Percentiles rank a stretch among this genome's conserved stretches.
Conservation (phyloP, 176 grass and related monocot genomes). For the Oryza punctata region DNA sequence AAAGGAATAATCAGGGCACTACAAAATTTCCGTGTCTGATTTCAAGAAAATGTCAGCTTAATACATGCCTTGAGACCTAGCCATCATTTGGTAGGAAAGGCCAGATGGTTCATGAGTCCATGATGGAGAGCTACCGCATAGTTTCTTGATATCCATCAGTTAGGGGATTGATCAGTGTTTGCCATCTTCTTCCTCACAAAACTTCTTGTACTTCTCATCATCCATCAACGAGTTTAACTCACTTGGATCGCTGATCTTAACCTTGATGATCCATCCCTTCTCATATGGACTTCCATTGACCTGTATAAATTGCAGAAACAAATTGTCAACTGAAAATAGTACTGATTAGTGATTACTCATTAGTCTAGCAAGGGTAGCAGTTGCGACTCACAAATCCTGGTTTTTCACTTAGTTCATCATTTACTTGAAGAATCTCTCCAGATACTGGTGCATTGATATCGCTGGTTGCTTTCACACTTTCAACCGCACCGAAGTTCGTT, state of each 20-base stretch:
- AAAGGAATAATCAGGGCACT: neutral
- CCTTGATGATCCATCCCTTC: constrained; percentile 89
- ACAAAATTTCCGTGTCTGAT: neutral
- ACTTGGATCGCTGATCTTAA: constrained; percentile 66
- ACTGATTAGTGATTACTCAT: neutral
- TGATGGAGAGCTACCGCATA: neutral
- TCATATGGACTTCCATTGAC: constrained; percentile 81
- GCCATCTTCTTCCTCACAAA: constrained; percentile 82
- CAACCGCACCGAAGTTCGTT: constrained; percentile 79
- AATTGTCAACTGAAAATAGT: neutral
- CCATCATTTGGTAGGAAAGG: neutral
- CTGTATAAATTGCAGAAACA: constrained; percentile 13
- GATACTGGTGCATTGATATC: constrained; percentile 82
- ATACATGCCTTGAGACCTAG: neutral
- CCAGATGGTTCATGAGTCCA: neutral
- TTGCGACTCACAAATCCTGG: constrained; percentile 68
- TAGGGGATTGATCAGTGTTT: constrained; percentile 54
- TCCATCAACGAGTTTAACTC: constrained; percentile 87
- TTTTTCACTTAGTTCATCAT: constrained; percentile 51
- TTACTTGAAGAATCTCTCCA: constrained; percentile 81
- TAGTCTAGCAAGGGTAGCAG: neutral
- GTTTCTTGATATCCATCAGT: neutral
- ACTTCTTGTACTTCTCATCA: constrained; percentile 67
- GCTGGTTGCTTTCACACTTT: constrained; percentile 98
- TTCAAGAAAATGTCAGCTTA: neutral